Evolutionary conservation across 306 rosid genomes (phyloP), one percentile per base, ranked within the genome.

Genomic region (Medicago ruthenica): DNA sequence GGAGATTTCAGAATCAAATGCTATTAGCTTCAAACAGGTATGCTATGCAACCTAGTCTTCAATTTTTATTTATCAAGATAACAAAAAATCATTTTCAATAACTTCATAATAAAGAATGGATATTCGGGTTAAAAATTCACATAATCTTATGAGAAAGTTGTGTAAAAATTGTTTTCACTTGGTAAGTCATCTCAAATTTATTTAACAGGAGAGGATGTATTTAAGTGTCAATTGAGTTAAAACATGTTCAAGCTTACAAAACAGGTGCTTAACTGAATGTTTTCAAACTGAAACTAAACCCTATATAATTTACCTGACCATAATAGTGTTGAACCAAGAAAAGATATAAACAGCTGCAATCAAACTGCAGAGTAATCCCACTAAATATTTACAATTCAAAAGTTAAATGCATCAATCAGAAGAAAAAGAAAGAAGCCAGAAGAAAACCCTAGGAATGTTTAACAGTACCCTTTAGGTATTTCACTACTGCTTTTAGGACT

Each of bases 341-440:
- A 54, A 9, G 9, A 20, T 54, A 18, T 54, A 2, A 54, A 18
- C 31, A 54, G 31, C 61, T 54, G 7, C 20, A 18, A 54, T 54
- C 61, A 54, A 54, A 58, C 64, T 58, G 22, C 64, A 58, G 37
- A 66, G 54, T 47, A 71, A 39, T 74, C 58, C 55, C 53, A 41
- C 74, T 67, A 69, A 50, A 73, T 76, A 80, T 67, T 55, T 86
- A 73, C 78, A 86, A 44, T 50, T 73, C 78, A 44, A 71, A 82
- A 41, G 37, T 17, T 62, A 40, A n/a, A 67, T 63, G 48, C 69
- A 63, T 16, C 47, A 63, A 62, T 62, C 68, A 34, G 68, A 58
- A 58, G 21, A 62, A 62, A 31, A 7, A 3, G 62, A 21, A 57
- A 22, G 11, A 57, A 21, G 6, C 9, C 36, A 57, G 67, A 62